These are phyloP conservation scores for Lyophyllum shimeji DNA, from an alignment of 768 basidiomycete species.

Conservation along the genomic window DNA sequence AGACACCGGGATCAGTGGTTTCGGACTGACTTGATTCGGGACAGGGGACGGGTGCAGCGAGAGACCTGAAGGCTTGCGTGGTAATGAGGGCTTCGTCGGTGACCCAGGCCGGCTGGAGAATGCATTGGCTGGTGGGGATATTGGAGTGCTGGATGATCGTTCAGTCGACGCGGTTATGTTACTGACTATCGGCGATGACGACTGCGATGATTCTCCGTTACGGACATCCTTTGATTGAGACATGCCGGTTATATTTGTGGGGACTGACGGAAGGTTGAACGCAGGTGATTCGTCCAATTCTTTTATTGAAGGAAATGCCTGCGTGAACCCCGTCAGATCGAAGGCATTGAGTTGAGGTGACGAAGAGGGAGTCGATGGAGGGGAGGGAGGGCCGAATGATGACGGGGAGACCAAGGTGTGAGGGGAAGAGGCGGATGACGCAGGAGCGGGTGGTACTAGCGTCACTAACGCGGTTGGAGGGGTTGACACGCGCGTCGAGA, in stretches of 20 bases:
- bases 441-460: slow-evolving; percentile 30
- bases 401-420: slow-evolving; percentile 71
- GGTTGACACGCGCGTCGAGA: slow-evolving; percentile 30
- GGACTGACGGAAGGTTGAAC: slow-evolving; percentile 49
- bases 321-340: slow-evolving; percentile 56
- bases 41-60: slow-evolving; percentile 24
- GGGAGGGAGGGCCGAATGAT: slow-evolving; percentile 75
- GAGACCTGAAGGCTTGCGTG: slow-evolving; percentile 42
- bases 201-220: slow-evolving; percentile 27
- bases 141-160: slow-evolving; percentile 71
- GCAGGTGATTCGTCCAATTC: slow-evolving; percentile 62
- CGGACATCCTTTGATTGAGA: slow-evolving; percentile 20
- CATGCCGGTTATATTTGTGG: slow-evolving; percentile 35
- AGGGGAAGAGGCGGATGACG: slow-evolving; percentile 42
- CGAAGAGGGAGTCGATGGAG: slow-evolving; percentile 66
- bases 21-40: slow-evolving; percentile 33
- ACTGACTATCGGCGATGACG: slow-evolving; percentile 30
- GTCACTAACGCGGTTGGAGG: slow-evolving; percentile 25
- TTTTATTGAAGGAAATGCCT: slow-evolving; percentile 75
- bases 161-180: slow-evolving; percentile 44
- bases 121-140: slow-evolving; percentile 53
- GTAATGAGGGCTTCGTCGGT: slow-evolving; percentile 38
- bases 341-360: slow-evolving; percentile 45
- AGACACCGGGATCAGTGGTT: slow-evolving; percentile 53
- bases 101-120: slow-evolving; percentile 67